A percentile compares a stretch with the other conserved stretches of the same genome.
Evolutionary conservation across 768 basidiomycete genomes (phyloP).

Genomic region (Mycena floridula): DNA sequence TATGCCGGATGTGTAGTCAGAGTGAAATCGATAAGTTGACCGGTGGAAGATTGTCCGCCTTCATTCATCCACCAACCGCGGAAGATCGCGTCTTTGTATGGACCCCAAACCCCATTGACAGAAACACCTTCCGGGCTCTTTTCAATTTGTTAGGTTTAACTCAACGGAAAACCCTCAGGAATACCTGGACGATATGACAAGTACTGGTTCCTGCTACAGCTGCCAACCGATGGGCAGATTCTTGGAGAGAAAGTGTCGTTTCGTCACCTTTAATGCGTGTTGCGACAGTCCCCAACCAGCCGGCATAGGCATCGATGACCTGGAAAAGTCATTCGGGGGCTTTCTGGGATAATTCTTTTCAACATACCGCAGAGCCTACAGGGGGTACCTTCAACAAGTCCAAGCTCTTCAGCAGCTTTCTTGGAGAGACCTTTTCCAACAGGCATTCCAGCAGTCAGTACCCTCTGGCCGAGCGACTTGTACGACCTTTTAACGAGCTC

Average conservation of each 20-base stretch:
- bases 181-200: constrained; percentile 87
- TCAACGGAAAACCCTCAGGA: neutral
- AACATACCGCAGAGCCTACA: constrained; percentile 93
- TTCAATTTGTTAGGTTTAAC: neutral
- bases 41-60: constrained; percentile 97
- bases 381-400: constrained; percentile 80
- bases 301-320: constrained; percentile 55
- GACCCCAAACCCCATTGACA: constrained; percentile 91
- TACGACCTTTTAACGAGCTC: constrained; percentile 66
- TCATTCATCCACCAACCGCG: constrained; percentile 99
- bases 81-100: constrained; percentile 87
- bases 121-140: constrained; percentile 80
- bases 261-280: constrained; percentile 59
- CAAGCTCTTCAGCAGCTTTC: constrained; percentile 78
- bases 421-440: constrained; percentile 79
- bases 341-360: no score
- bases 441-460: constrained; percentile 79
- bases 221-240: constrained; percentile 79
- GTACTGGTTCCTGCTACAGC: constrained; percentile 96
- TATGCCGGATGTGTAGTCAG: constrained; percentile 90
- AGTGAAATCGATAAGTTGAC: constrained; percentile 96
- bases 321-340: no score
- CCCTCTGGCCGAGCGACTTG: constrained; percentile 57
- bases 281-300: constrained; percentile 95
- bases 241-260: constrained; percentile 50